These are phyloP conservation scores for Candida tammaniensis DNA, from an alignment of 805 yeast genomes.

Conservation along the genomic window DNA sequence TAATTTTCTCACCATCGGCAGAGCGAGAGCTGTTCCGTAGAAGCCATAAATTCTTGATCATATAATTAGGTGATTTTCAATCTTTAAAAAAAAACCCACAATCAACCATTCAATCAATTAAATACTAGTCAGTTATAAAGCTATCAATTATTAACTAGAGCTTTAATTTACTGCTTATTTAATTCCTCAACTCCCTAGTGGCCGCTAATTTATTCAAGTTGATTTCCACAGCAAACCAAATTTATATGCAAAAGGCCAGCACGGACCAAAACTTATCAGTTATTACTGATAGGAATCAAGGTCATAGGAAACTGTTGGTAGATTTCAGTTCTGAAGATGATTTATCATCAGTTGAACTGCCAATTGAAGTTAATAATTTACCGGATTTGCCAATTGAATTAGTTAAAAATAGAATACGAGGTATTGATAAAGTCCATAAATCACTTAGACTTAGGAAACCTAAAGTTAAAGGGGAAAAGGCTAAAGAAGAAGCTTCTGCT, in stretches of 20 bases:
- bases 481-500: constrained; percentile 10
- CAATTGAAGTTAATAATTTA: neutral
- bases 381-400: constrained; percentile 4
- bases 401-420: constrained; percentile 9
- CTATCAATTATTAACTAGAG: too few relatives aligned
- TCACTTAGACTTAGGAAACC: constrained; percentile 6
- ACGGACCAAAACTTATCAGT: constrained; percentile 16
- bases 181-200: too few relatives aligned
- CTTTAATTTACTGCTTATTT: too few relatives aligned
- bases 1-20: too few relatives aligned
- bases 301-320: constrained; percentile 16
- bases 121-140: too few relatives aligned
- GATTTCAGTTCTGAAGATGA: constrained; percentile 1
- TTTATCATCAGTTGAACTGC: neutral
- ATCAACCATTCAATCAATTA: too few relatives aligned
- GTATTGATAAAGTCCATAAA: constrained; percentile 9
- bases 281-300: constrained; percentile 17
- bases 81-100: too few relatives aligned
- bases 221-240: too few relatives aligned
- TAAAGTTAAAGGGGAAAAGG: neutral
- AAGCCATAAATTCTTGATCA: too few relatives aligned
- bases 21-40: too few relatives aligned
- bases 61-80: too few relatives aligned
- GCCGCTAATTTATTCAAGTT: too few relatives aligned
- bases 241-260: constrained; percentile 8